Base-by-base conservation (phyloP, 305 asterid species). In the Fraxinus greggii region DNA sequence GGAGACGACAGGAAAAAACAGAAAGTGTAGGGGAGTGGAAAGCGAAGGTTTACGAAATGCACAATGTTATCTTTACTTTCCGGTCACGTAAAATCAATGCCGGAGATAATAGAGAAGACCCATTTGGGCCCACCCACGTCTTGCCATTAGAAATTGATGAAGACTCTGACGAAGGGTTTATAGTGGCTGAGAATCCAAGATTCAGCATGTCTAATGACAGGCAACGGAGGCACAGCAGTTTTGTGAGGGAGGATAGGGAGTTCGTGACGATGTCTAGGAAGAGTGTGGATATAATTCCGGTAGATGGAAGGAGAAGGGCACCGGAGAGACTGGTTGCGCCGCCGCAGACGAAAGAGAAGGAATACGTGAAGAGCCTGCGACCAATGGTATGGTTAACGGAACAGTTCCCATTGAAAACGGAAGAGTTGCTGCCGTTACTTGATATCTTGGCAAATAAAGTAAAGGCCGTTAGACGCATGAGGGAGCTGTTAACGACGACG, bases 401-500 rank as follows among this genome's bases (percentile, higher is more conserved):
- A 36, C 90, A 92, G 78, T 95, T 95, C 10, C 98, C 98, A 78
- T 78, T 95, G 78, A 95, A 91, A 87, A 95, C 98, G 89, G 97
- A 91, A 88, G 98, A 95, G 92, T 78, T 95, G 33, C 86, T 92
- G 80, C 98, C 98, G 88, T 87, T 95, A 82, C 97, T 95, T 0
- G 98, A 95, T 84, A 92, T 95, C 36, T 59, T 95, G 83, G 98
- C 91, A 15, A 91, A 88, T 80, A 95, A 95, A 85, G 97, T 95
- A 7, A 95, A 95, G 86, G 98, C 98, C 45, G 90, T 95, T 13
- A 85, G 95, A 81, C 97, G 98, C 81, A 85, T 95, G 98, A 91
- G 98, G 80, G 98, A 95, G 90, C 89, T 95, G 54, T 90, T 95
- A 77, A 95, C 97, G 91, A 91, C 97, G 84, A 93, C 93, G 91